phyloP scores from a whole-genome alignment of 352 stramenopile genomes.

The Pythium volutum region DNA sequence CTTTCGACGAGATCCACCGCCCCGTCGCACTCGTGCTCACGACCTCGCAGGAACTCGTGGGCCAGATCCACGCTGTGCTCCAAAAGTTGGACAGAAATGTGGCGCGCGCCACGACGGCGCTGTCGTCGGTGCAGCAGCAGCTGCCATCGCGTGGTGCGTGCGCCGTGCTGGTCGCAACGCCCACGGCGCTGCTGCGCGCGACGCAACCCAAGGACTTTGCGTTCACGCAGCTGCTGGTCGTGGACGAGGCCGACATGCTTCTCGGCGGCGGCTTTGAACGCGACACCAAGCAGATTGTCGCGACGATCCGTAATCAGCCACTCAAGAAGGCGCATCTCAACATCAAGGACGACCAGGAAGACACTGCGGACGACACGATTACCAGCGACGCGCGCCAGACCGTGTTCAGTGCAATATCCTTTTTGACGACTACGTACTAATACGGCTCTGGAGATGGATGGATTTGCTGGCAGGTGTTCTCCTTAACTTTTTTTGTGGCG shows the following conservation, averaged over 20 bases:
- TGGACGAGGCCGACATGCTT: constrained; percentile 84
- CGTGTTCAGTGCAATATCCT: constrained; percentile 83
- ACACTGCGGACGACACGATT: constrained; percentile 23
- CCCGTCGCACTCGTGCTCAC: constrained; percentile 77
- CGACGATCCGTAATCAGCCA: constrained; percentile 78
- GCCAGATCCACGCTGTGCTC: constrained; percentile 58
- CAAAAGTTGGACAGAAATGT: constrained; percentile 39
- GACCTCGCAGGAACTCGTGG: constrained; percentile 85
- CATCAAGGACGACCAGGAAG: constrained; percentile 17
- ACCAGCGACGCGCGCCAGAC: constrained; percentile 43
- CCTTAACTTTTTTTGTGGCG: constrained; percentile 25
- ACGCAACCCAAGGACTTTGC: constrained; percentile 68
- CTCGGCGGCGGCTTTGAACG: constrained; percentile 69
- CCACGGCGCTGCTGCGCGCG: constrained; percentile 55
- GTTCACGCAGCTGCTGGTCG: constrained; percentile 68
- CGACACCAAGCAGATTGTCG: constrained; percentile 79
- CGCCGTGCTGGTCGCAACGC: constrained; percentile 64
- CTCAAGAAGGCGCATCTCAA: constrained; percentile 48
- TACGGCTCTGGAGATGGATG: background rate
- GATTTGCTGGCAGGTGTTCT: constrained; percentile 3
- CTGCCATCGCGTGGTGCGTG: constrained; percentile 32
- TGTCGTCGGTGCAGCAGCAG: constrained; percentile 59
- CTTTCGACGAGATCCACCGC: constrained; percentile 35
- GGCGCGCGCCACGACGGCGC: constrained; percentile 29
- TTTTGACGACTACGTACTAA: constrained; percentile 6